Percentiles rank a stretch among this genome's conserved stretches.
Conservation (phyloP, 345 rosid genomes). For the Aurinia saxatilis region DNA sequence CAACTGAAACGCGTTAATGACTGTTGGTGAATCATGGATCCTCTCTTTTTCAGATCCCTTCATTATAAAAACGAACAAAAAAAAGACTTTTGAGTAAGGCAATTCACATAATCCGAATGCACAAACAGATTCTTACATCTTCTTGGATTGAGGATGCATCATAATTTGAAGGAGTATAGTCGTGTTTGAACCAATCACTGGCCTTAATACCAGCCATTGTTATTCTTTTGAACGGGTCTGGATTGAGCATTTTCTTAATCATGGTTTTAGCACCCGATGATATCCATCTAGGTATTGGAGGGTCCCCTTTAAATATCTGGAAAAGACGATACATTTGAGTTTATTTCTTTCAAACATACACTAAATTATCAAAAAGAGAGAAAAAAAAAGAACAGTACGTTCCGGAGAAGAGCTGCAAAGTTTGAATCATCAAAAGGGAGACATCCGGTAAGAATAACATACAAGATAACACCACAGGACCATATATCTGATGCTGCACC, state of each 20-base stretch:
- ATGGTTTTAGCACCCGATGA: conserved; percentile 63
- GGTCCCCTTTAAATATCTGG: conserved; percentile 77
- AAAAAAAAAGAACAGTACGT: neutral
- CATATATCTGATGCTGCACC: no score
- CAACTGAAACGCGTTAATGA: no score
- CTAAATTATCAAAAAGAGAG: neutral
- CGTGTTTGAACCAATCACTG: conserved; percentile 66
- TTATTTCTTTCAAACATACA: conserved; percentile 5
- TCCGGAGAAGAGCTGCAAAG: no score
- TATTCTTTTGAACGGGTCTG: conserved; percentile 60
- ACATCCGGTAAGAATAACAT: no score
- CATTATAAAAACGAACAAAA: neutral
- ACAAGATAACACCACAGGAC: no score
- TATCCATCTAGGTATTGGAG: conserved; percentile 76
- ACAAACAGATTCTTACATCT: conserved; percentile 34
- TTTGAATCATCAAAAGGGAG: no score
- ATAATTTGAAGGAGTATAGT: conserved; percentile 43
- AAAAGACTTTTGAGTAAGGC: neutral
- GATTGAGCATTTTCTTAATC: conserved; percentile 74
- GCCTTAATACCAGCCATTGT: conserved; percentile 50
- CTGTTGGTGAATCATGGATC: conserved; percentile 40
- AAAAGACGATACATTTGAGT: conserved; percentile 1
- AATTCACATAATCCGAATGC: neutral
- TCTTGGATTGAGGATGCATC: conserved; percentile 44
- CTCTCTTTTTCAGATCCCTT: conserved; percentile 41